phyloP scores from a whole-genome alignment of 345 rosid genomes.

The Eucalyptus pumila region DNA sequence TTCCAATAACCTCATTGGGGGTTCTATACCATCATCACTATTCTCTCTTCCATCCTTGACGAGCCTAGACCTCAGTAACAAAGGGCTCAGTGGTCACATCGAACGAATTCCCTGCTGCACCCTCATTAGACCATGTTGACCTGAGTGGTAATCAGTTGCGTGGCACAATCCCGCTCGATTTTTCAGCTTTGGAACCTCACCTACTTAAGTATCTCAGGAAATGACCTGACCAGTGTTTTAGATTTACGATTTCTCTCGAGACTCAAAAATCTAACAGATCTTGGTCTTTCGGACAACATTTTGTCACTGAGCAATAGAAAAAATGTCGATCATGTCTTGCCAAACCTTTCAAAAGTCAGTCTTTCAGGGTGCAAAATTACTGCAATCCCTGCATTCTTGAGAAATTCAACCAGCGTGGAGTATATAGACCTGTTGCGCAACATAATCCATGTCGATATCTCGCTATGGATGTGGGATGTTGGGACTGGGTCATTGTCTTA shows the following conservation, averaged over 20 bases:
- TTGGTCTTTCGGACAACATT: not conserved
- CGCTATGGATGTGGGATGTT: not conserved
- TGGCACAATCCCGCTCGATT: constrained; percentile 4
- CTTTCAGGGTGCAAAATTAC: constrained; percentile 4
- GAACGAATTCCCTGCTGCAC: not conserved
- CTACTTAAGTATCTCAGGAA: not conserved
- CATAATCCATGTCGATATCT: not conserved
- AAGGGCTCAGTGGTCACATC: not conserved
- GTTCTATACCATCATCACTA: not conserved
- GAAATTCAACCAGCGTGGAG: not conserved
- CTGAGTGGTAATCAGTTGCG: not conserved
- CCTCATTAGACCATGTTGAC: not conserved
- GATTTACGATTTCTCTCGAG: not conserved
- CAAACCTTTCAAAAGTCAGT: not conserved
- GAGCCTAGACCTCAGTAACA: not conserved
- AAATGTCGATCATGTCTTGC: not conserved
- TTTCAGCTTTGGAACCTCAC: not conserved
- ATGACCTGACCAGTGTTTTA: not conserved
- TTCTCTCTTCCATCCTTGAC: not conserved
- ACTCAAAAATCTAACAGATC: not conserved
- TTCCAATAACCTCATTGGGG: not conserved
- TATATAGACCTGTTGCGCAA: not conserved
- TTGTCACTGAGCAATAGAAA: not conserved
- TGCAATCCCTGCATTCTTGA: not conserved
- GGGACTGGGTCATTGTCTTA: not conserved